Conservation (phyloP, 78 protist species). For the Polysphondylium violaceum region DNA sequence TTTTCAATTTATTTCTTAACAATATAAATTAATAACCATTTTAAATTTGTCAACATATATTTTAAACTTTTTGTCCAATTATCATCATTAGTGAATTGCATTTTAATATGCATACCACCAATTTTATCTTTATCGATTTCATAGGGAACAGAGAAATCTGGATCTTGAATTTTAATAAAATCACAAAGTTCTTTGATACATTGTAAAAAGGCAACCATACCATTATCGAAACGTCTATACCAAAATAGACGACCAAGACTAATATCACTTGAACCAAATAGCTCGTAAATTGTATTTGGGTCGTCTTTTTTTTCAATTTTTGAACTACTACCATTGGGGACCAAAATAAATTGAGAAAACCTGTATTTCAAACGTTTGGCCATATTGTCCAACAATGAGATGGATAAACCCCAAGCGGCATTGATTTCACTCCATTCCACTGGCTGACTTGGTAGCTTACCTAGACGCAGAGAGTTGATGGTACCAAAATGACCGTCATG, state of each 20-base stretch:
- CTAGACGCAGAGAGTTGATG: conserved; percentile 91
- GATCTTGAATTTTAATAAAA: conserved; percentile 33
- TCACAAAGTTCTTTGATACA: conserved; percentile 86
- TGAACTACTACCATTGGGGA: conserved; percentile 81
- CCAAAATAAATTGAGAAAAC: conserved; percentile 44
- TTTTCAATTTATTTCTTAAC: too few species aligned
- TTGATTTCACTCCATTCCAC: conserved; percentile 94
- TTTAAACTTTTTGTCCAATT: conserved; percentile 92
- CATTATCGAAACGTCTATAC: conserved; percentile 89
- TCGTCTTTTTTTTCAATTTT: conserved; percentile 41
- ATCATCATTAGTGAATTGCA: conserved; percentile 83
- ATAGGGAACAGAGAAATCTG: conserved; percentile 77
- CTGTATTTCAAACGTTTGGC: conserved; percentile 56
- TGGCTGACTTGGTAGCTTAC: conserved; percentile 85
- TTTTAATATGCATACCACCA: conserved; percentile 63
- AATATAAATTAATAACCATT: conserved; percentile 87
- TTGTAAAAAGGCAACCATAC: conserved; percentile 87
- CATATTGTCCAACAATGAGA: conserved; percentile 86
- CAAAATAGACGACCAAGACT: conserved; percentile 75
- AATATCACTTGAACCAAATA: conserved; percentile 61
- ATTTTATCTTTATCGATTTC: conserved; percentile 86
- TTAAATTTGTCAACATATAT: conserved; percentile 88
- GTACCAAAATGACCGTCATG: conserved; percentile 92
- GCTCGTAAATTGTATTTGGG: neutral
- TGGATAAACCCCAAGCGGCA: conserved; percentile 95